Evolutionary conservation across 306 rosid species (phyloP), one percentile per base, ranked within the genome.

Genomic region (Quercus dentata): DNA sequence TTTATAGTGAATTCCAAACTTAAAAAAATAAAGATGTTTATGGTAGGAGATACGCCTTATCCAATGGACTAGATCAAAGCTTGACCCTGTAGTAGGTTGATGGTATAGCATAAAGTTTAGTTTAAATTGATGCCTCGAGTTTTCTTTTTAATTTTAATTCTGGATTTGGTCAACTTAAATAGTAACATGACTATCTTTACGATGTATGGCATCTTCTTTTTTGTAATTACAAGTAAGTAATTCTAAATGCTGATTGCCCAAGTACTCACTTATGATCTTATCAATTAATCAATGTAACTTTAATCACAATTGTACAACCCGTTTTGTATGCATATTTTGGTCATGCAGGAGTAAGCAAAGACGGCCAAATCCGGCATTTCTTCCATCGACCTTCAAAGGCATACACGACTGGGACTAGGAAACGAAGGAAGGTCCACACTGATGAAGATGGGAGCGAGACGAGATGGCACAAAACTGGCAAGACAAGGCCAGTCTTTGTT

Each of bases 381-480:
- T 96, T 96, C 57, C 98, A 96, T 23, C 82, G 94, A 59, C 97
- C 99, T 2, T 91, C 99, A 3, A 96, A 96, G 83, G 99, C 97
- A 56, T 96, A 96, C 88, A 96, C 98, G 63, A 90, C 98, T 0
- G 93, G 98, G 62, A 91, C 94, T 19, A 88, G 99, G 77, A 96
- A 96, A 71, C 87, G 97, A 41, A 85, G 99, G 84, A 96, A 91
- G 77, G 97, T 96, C n/a, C 86, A 91, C 84, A 87, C 92, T 0
- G 94, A 91, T 3, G 91, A 91, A 12, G 91, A 91, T 41, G 98
- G 93, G 27, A 87, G 86, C 17, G 99, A 96, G 73, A 93, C 97
- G 5, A 89, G 98, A 71, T 93, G 99, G 98, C 98, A 96, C 89
- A 96, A 96, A 83, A 96, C 99, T 2, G 98, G 99, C 2, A 96